Base-by-base conservation (phyloP, 768 basidiomycete genomes). In the Suillus bovinus region DNA sequence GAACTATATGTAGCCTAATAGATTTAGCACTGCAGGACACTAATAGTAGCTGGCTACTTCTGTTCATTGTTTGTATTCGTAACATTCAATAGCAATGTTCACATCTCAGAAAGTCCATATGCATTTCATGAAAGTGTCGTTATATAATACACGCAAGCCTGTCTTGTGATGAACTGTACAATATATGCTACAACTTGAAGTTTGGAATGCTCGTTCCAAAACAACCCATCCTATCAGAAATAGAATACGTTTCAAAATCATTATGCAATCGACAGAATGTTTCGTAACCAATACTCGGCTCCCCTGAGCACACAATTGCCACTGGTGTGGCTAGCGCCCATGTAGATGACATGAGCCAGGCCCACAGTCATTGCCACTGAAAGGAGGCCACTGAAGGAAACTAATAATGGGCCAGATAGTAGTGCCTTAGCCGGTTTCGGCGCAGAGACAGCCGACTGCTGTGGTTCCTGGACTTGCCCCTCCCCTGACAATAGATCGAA, bases 401-500 rank as follows among this genome's bases (percentile, higher is more conserved):
- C 55, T 24, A 56, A 16, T 29, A 39, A 29, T 39, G 55, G 55
- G 24, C 29, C 55, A 29, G 39, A 56, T 3, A 29, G 55, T 3
- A 29, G 55, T 2, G 27, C 55, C 36, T 56, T 29, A 4, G 55
- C 27, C 24, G 27, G 39, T 27, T 13, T 27, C 24, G 54, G 36
- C 24, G 3, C 27, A 4, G 55, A 20, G 38, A 29, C 24, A 29
- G 38, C 24, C 20, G 36, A 17, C 17, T 10, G 36, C 24, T 27
- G 55, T 20, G 55, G 17, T 13, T 20, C 36, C 36, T 39, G 36
- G 10, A 13, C 17, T 20, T 6, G 55, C 24, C 16, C 5, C 36
- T 56, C 55, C 38, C 36, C 57, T 14, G 17, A 10, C 31, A 85
- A 72, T 20, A 72, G 68, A 6, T 71, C 72, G 67, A 87, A 82